Evolutionary conservation across 345 rosid species (phyloP).

Genomic region (Lepidium aucheri): DNA sequence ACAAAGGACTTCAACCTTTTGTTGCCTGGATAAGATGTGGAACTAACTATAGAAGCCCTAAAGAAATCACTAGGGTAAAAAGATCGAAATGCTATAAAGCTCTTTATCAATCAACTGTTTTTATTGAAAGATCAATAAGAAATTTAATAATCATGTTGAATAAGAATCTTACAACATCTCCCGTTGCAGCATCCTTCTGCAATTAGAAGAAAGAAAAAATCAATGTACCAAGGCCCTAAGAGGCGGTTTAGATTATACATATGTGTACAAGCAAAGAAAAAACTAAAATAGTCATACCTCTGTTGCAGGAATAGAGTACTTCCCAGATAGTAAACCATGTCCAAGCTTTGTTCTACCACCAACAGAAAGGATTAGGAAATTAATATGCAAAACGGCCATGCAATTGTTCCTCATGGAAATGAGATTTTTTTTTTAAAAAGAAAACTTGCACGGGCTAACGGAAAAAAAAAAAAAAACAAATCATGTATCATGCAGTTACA

Average conservation of each 20-base stretch:
- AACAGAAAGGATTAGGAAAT: conserved; percentile 15
- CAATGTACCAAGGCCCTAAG: conserved; percentile 5
- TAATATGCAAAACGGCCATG: conserved; percentile 1
- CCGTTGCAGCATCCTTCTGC: conserved; percentile 43
- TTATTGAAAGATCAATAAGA: not conserved
- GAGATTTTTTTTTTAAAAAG: not conserved
- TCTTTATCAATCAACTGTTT: not conserved
- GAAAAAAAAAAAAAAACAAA: not conserved
- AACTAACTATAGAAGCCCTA: not conserved
- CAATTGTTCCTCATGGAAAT: not conserved
- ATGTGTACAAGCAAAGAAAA: not conserved
- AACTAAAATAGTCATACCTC: conserved; percentile 41
- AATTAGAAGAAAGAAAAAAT: conserved; percentile 10
- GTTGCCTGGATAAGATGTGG: not conserved
- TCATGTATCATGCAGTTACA: conserved; percentile 6
- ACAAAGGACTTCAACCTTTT: not conserved
- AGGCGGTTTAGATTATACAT: conserved; percentile 3
- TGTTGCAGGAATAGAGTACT: conserved; percentile 64
- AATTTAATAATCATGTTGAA: not conserved
- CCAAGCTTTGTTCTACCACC: conserved; percentile 84
- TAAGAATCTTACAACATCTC: conserved; percentile 43
- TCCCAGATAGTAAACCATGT: conserved; percentile 93
- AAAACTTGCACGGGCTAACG: not conserved
- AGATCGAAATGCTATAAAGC: not conserved
- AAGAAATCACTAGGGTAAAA: not conserved